Conservation (phyloP, 1,284 basidiomycete genomes). For the Meira miltonrushii region DNA sequence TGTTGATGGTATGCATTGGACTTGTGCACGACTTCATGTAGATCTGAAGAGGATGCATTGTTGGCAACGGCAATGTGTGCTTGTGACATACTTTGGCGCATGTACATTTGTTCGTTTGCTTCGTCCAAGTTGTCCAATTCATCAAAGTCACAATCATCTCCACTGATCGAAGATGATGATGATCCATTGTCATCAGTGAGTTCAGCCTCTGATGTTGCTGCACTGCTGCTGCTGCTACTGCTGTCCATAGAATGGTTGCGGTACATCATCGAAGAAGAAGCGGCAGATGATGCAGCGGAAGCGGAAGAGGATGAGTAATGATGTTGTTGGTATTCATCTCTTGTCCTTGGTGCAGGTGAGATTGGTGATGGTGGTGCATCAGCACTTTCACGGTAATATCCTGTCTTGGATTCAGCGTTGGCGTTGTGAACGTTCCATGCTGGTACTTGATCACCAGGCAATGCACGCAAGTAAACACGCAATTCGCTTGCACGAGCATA, state of each 20-base stretch:
- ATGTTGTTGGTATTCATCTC: constrained; percentile 11
- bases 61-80: constrained; percentile 12
- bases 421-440: constrained; percentile 42
- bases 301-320: constrained; percentile 1
- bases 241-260: constrained; percentile 32
- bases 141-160: constrained; percentile 44
- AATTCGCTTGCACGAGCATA: constrained; percentile 48
- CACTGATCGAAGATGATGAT: constrained; percentile 32
- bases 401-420: constrained; percentile 8
- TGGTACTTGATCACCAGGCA: constrained; percentile 45
- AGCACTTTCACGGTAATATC: not conserved
- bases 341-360: constrained; percentile 12
- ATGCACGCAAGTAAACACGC: constrained; percentile 41
- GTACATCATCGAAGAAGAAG: constrained; percentile 21
- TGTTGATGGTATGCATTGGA: constrained; percentile 22
- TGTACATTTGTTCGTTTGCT: constrained; percentile 20
- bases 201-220: constrained; percentile 44
- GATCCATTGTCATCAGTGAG: constrained; percentile 51
- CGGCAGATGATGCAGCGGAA: not conserved
- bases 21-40: constrained; percentile 40
- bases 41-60: constrained; percentile 26
- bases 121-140: constrained; percentile 45
- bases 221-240: constrained; percentile 22
- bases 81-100: constrained; percentile 17
- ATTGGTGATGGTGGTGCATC: constrained; percentile 14